Base-by-base conservation (phyloP, 2,329 filamentous ascomycete species). In the Chrysosporium keratinophilum region DNA sequence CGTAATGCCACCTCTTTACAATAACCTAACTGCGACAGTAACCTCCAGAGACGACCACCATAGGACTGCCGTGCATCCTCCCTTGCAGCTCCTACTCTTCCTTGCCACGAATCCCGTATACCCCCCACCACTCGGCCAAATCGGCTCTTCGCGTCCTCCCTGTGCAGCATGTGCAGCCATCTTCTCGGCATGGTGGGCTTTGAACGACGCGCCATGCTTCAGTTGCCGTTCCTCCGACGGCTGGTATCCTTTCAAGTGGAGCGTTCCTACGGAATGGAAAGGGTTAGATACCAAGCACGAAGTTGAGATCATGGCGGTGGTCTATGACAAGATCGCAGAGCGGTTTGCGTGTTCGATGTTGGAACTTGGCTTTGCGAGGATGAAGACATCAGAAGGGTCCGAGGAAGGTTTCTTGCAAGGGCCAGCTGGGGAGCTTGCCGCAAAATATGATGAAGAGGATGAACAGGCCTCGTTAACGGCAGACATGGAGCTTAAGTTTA, bases 101-200 rank as follows among this genome's bases (percentile, higher is more conserved):
- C 46, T 52, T 19, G 19, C 17, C 9, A 45, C 50, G 5, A n/a
- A 39, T 19, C 20, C 14, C 7, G 46, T 52, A 2, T 19, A 40
- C 20, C 50, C 50, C 5, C 50, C 50, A 12, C 41, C 41, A 14
- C 19, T 52, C 7, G 15, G n/a, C 2, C 7, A 20, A 12, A 52
- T 52, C 41, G 50, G 50, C 19, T 39, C 3, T 14, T 52, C 50
- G 1, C 5, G 12, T 3, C 33, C 50, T 15, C 17, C 40, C 23
- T 52, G 50, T n/a, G 41, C 50, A 6, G 50, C 41, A 6, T 52
- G 50, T 17, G 33, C 50, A 14, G 41, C 50, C 20, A 19, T 46
- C 17, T 52, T 52, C 19, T 19, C 42, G 4, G 50, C 50, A 4
- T 52, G 42, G 41, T 7, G 46, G n/a, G 6, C 11, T 9, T 20